Conservation (phyloP, 1,139 yeast species). For the Geotrichum restrictum region DNA sequence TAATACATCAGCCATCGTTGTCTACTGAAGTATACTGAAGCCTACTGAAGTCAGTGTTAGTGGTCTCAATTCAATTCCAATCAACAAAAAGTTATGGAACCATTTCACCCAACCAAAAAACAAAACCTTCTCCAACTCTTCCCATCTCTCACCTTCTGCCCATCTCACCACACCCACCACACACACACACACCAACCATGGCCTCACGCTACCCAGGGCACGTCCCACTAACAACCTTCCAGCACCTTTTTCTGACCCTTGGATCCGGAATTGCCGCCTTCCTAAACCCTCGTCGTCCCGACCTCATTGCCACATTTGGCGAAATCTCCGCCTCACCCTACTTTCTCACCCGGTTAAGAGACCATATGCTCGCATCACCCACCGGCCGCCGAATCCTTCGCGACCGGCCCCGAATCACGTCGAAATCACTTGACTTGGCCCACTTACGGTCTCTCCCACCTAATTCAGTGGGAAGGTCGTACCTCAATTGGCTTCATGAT, state of each 20-base stretch:
- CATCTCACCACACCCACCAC: background rate
- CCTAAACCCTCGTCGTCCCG: constrained; percentile 68
- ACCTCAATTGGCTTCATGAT: constrained; percentile 73
- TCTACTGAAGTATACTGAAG: too few relatives aligned
- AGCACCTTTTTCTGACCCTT: constrained; percentile 58
- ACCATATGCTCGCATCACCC: constrained; percentile 69
- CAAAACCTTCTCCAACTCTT: too few relatives aligned
- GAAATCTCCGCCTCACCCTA: constrained; percentile 81
- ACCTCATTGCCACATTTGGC: constrained; percentile 87
- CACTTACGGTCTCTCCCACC: constrained; percentile 57
- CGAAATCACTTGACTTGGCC: constrained; percentile 62
- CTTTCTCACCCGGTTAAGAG: constrained; percentile 59
- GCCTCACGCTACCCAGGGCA: constrained; percentile 60
- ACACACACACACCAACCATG: background rate
- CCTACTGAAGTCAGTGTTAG: too few relatives aligned
- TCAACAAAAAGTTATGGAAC: too few relatives aligned
- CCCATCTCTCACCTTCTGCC: too few relatives aligned
- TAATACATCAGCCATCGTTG: constrained; percentile 12
- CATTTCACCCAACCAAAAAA: too few relatives aligned
- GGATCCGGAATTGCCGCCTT: constrained; percentile 83
- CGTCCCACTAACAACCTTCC: constrained; percentile 65
- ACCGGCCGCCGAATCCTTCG: constrained; percentile 72
- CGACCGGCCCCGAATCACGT: constrained; percentile 80
- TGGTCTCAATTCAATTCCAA: too few relatives aligned
- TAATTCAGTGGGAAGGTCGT: constrained; percentile 75